phyloP scores from a whole-genome alignment of 164 flowering plant species.

The Paratinospora sagittata region DNA sequence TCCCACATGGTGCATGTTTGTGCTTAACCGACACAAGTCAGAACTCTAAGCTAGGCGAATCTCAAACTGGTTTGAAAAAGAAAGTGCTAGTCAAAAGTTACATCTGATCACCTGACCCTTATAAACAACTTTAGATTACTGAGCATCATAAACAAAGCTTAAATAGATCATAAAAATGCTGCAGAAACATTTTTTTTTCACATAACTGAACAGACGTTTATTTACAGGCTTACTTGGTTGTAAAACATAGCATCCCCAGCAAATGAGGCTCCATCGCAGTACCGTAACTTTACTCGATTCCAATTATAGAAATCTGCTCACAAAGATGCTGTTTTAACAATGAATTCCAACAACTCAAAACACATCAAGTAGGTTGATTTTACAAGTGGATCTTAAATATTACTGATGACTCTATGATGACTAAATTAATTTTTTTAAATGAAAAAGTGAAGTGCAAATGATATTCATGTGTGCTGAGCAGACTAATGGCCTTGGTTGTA shows the following conservation, averaged over 20 bases:
- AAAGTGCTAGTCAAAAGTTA: not conserved
- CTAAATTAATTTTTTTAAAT: no score
- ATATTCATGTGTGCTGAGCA: no score
- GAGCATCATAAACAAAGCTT: not conserved
- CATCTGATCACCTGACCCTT: no score
- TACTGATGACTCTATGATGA: no score
- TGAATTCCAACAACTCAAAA: not conserved
- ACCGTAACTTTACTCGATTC: constrained; percentile 92
- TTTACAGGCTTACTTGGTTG: constrained; percentile 46
- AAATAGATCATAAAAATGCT: not conserved
- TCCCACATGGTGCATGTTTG: no score
- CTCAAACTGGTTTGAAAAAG: not conserved
- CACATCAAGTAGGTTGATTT: not conserved
- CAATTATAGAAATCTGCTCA: constrained; percentile 88
- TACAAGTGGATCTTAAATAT: no score
- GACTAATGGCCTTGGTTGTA: no score
- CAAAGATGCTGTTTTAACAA: not conserved
- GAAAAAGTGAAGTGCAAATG: no score
- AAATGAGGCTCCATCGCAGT: constrained; percentile 98
- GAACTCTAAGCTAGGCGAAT: no score
- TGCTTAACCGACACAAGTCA: no score
- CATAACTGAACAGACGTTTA: not conserved
- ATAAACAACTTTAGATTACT: not conserved
- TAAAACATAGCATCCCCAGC: constrained; percentile 60
- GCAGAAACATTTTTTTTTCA: not conserved